Evolutionary conservation across 805 yeast species (phyloP).

Genomic region (Candida morakotiae): DNA sequence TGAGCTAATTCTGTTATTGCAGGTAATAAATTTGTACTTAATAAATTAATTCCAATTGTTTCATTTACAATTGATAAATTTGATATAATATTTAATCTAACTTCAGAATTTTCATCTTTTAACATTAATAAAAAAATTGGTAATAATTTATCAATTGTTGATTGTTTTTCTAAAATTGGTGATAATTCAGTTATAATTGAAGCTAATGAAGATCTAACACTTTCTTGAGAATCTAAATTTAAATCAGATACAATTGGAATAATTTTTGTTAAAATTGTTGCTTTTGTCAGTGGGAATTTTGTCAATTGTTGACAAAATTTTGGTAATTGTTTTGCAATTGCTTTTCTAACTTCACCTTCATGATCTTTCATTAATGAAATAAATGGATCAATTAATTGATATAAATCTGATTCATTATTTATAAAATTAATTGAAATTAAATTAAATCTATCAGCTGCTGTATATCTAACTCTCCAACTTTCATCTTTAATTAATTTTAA

Average conservation of each 20-base stretch:
- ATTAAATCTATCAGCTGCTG: slow-evolving; percentile 94
- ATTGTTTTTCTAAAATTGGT: slow-evolving; percentile 78
- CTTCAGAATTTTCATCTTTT: slow-evolving; percentile 96
- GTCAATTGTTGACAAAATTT: slow-evolving; percentile 55
- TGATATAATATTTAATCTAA: slow-evolving; percentile 87
- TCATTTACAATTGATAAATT: slow-evolving; percentile 89
- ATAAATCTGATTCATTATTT: slow-evolving; percentile 50
- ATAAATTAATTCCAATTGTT: slow-evolving; percentile 84
- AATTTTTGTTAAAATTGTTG: slow-evolving; percentile 60
- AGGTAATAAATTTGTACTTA: slow-evolving; percentile 85
- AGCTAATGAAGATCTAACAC: slow-evolving; percentile 90
- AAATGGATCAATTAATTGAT: slow-evolving; percentile 66
- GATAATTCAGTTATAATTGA: slow-evolving; percentile 82
- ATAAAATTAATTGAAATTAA: slow-evolving; percentile 63
- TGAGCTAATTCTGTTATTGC: slow-evolving; percentile 95
- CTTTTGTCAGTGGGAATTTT: slow-evolving; percentile 30
- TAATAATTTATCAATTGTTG: slow-evolving; percentile 74
- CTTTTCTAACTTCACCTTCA: slow-evolving; percentile 96
- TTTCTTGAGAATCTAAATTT: slow-evolving; percentile 87
- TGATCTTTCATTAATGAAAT: slow-evolving; percentile 78
- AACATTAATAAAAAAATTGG: slow-evolving; percentile 92
- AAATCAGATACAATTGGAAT: slow-evolving; percentile 80
- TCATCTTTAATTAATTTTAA: slow-evolving; percentile 76
- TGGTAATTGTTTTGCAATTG: slow-evolving; percentile 88
- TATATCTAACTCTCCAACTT: slow-evolving; percentile 97